Percentiles rank a stretch among this genome's conserved stretches.
These are phyloP conservation scores for Fusarium longipes DNA, from an alignment of 2,329 filamentous ascomycete genomes.

Conservation along the genomic window DNA sequence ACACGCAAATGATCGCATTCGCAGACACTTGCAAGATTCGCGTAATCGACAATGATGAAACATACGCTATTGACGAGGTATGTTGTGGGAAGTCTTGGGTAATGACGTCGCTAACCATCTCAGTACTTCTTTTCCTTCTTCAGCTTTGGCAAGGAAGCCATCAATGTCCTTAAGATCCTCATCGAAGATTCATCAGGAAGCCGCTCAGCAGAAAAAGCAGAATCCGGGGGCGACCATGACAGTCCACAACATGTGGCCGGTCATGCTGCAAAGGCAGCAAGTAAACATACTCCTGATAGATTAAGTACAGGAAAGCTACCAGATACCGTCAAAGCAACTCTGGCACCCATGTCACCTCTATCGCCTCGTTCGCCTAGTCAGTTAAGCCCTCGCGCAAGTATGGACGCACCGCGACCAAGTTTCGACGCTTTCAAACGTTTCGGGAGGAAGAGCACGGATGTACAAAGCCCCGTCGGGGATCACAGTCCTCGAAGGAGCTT, in stretches of 20 bases:
- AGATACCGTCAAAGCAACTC: conserved; percentile 70
- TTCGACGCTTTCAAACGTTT: conserved; percentile 64
- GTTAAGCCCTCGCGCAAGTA: conserved; percentile 66
- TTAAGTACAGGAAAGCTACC: conserved; percentile 58
- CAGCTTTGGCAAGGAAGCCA: conserved; percentile 83
- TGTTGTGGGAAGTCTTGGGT: conserved; percentile 29
- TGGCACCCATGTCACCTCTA: conserved; percentile 64
- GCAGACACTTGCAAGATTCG: conserved; percentile 94
- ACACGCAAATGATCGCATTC: conserved; percentile 89
- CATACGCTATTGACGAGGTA: conserved; percentile 94
- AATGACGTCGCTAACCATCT: conserved; percentile 4
- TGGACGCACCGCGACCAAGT: conserved; percentile 63
- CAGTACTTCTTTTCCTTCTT: conserved; percentile 98
- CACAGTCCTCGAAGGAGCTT: conserved; percentile 68
- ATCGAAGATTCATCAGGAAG: conserved; percentile 68
- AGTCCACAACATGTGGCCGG: conserved; percentile 33
- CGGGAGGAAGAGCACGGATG: conserved; percentile 64
- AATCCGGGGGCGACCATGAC: conserved; percentile 26
- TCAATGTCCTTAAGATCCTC: conserved; percentile 79
- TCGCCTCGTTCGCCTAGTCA: conserved; percentile 57
- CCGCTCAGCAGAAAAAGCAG: conserved; percentile 40
- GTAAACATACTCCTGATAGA: conserved; percentile 44
- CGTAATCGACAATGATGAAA: conserved; percentile 93
- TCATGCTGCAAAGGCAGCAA: conserved; percentile 47
- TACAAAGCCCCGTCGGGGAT: conserved; percentile 57